Evolutionary conservation across 2,329 filamentous ascomycete genomes (phyloP).

Genomic region (Knufia petricola): DNA sequence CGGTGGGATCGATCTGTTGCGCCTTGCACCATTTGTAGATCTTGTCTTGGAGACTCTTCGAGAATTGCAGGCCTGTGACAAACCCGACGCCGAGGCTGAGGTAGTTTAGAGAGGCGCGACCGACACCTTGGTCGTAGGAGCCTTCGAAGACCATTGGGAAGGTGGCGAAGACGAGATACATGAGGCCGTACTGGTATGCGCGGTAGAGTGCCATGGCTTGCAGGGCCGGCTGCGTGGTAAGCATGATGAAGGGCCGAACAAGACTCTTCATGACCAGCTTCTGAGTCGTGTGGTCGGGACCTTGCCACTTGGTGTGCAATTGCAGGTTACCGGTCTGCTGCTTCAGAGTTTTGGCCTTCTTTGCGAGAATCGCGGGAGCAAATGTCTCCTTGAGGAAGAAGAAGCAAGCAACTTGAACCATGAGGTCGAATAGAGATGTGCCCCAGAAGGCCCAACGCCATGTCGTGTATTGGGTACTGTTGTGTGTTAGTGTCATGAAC

Average conservation of each 20-base stretch:
- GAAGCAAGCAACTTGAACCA: slow-evolving; percentile 17
- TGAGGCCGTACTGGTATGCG: slow-evolving; percentile 51
- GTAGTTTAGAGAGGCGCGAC: slow-evolving; percentile 54
- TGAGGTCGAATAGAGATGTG: slow-evolving; percentile 21
- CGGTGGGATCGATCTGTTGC: slow-evolving; percentile 4
- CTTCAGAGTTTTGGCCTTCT: slow-evolving; percentile 14
- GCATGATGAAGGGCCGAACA: slow-evolving; percentile 46
- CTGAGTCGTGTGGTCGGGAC: slow-evolving; percentile 26
- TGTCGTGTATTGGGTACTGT: slow-evolving; percentile 25
- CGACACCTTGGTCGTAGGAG: slow-evolving; percentile 45
- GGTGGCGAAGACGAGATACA: slow-evolving; percentile 44
- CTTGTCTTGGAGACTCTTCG: slow-evolving; percentile 13
- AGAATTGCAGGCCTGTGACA: slow-evolving; percentile 28
- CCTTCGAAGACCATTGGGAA: slow-evolving; percentile 44
- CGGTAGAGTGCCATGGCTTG: slow-evolving; percentile 47
- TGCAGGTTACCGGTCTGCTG: slow-evolving; percentile 26
- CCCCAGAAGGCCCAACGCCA: slow-evolving; percentile 30
- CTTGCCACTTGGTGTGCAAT: slow-evolving; percentile 18
- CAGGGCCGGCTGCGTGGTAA: slow-evolving; percentile 52
- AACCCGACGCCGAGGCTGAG: slow-evolving; percentile 54
- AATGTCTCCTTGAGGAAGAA: slow-evolving; percentile 27
- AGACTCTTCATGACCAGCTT: slow-evolving; percentile 34
- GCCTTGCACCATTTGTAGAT: slow-evolving; percentile 8
- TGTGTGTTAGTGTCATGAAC: slow-evolving; percentile 26
- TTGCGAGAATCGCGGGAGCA: slow-evolving; percentile 24